These are phyloP conservation scores for Metahyphopichia silvanorum DNA, from an alignment of 805 yeast genomes.

Conservation along the genomic window DNA sequence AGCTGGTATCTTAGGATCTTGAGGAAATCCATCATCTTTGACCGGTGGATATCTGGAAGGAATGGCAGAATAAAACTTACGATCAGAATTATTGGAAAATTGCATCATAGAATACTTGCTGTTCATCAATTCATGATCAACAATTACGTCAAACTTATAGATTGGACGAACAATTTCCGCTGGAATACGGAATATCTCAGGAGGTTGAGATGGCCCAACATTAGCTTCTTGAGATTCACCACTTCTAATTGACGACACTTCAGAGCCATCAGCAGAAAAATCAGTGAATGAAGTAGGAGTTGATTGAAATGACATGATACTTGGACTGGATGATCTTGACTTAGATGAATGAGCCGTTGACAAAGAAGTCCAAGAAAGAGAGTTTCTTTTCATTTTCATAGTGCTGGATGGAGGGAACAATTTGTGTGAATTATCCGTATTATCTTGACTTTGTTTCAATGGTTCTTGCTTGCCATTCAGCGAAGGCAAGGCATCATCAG, in stretches of 20 bases:
- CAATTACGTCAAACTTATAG: constrained; percentile 43
- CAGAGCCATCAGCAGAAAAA: constrained; percentile 27
- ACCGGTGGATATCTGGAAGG: not conserved
- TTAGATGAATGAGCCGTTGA: constrained; percentile 30
- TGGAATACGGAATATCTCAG: constrained; percentile 36
- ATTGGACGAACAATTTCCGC: constrained; percentile 47
- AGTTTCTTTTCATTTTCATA: constrained; percentile 17
- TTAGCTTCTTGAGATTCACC: constrained; percentile 3
- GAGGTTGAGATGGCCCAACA: constrained; percentile 19
- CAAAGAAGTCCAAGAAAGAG: constrained; percentile 35
- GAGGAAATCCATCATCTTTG: constrained; percentile 11
- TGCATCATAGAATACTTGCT: constrained; percentile 22
- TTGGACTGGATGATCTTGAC: constrained; percentile 36
- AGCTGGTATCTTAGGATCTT: constrained; percentile 23
- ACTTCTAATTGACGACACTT: constrained; percentile 3
- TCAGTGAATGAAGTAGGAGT: constrained; percentile 36
- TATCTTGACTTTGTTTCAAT: constrained; percentile 2
- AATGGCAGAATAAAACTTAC: not conserved
- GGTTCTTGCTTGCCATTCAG: not conserved
- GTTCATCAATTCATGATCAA: constrained; percentile 40
- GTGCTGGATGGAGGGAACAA: constrained; percentile 1
- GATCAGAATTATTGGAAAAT: not conserved
- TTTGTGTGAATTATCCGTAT: constrained; percentile 1
- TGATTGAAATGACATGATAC: constrained; percentile 34
- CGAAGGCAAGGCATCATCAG: constrained; percentile 25